Base-by-base conservation (phyloP, 768 basidiomycete species). In the Leccinum disarticulatum region DNA sequence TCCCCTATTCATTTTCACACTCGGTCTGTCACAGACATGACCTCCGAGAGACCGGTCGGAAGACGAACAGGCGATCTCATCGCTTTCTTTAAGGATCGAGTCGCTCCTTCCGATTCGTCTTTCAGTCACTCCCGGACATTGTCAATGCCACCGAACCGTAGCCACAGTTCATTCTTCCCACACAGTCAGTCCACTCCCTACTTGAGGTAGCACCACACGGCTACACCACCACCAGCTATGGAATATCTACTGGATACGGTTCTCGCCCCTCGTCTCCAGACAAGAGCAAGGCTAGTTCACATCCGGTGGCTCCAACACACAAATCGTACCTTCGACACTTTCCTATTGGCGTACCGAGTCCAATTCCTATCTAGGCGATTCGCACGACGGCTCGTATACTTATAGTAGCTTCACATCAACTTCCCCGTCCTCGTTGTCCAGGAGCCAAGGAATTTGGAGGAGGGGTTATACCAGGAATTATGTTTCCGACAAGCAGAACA, bases 1-100 rank as follows among this genome's bases (percentile, higher is more conserved):
- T 76, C 81, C 15, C 75, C 80, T 1, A 74, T 70, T 0, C 66
- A 73, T 55, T 52, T 68, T 17, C 87, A 89, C 67, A 76, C 76
- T 9, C 82, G 88, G 35, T 76, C 85, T 17, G 77, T 79, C 1
- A 87, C 88, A 1, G 88, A 90, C 52, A 77, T 86, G 2, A 75
- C 72, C 10, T 70, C 77, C 13, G 81, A 79, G 54, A 74, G 76
- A 9, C 83, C 80, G 2, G 78, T 61, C 28, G 73, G 75, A n/a
- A 70, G 86, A 36, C 83, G 87, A 15, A 80, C 88, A 0, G 87
- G 80, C 14, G 86, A 89, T 56, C 80, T 93, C 52, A 88, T 89
- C 41, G 89, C 90, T 0, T 83, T 87, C 30, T 93, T 91, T 60
- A 91, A 87, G 61, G 80, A 82, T 59, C 79, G 77, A 58, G 76